phyloP scores from a whole-genome alignment of 768 basidiomycete species.

The Leucosporidium creatinivorum region DNA sequence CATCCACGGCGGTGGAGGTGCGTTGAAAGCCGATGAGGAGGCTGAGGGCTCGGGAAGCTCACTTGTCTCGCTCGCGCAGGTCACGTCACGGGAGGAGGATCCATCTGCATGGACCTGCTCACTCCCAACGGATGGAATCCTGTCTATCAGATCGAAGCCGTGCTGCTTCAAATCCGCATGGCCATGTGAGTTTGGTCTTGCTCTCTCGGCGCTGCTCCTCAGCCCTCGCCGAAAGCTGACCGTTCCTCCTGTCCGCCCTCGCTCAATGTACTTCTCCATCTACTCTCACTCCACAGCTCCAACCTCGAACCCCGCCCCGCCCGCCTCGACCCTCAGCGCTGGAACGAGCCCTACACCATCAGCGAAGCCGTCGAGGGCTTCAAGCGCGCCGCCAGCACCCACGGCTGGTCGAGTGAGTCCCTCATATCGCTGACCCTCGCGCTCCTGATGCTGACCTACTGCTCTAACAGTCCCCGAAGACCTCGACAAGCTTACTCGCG shows the following conservation, averaged over 20 bases:
- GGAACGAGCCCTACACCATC: conserved; percentile 39
- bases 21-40: conserved; percentile 51
- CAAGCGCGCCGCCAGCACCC: conserved; percentile 57
- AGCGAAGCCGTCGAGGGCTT: conserved; percentile 49
- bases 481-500: not conserved
- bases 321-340: conserved; percentile 49
- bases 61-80: not conserved
- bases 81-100: conserved; percentile 49
- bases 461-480: not conserved
- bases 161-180: conserved; percentile 58
- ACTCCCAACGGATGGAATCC: conserved; percentile 53
- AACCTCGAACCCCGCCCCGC: conserved; percentile 61
- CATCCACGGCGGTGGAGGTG: conserved; percentile 61
- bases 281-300: conserved; percentile 39
- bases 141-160: conserved; percentile 17
- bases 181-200: conserved; percentile 48
- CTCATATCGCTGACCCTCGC: not conserved
- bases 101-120: conserved; percentile 62
- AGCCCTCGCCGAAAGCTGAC: not conserved
- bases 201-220: too few relatives aligned
- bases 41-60: not conserved
- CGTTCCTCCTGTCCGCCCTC: not conserved
- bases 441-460: not conserved
- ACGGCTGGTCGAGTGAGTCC: conserved; percentile 53
- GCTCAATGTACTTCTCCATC: not conserved